Conservation (phyloP, 2,329 filamentous ascomycete genomes). For the Arthrobotrys sinensis region DNA sequence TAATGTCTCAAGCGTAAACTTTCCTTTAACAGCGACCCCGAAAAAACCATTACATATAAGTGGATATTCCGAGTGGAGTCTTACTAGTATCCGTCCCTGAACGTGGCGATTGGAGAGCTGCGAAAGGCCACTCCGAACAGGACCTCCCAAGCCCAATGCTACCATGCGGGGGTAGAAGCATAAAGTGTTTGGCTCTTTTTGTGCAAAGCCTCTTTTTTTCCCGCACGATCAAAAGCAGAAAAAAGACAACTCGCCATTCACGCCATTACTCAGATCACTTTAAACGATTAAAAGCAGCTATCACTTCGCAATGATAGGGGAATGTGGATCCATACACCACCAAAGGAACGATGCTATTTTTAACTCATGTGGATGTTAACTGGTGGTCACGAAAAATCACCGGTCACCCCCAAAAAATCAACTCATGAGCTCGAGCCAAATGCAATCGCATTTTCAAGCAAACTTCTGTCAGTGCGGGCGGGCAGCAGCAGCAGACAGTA, state of each 20-base stretch:
- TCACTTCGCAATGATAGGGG: constrained; percentile 39
- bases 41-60: constrained; percentile 27
- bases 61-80: constrained; percentile 38
- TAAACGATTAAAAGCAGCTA: constrained; percentile 20
- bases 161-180: constrained; percentile 38
- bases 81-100: constrained; percentile 50
- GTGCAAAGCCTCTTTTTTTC: constrained; percentile 39
- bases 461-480: constrained; percentile 32
- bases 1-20: constrained; percentile 40
- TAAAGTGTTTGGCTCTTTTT: constrained; percentile 22
- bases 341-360: constrained; percentile 42
- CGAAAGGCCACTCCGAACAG: constrained; percentile 32
- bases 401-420: constrained; percentile 26
- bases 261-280: constrained; percentile 23
- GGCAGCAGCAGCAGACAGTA: constrained; percentile 14
- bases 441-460: constrained; percentile 19
- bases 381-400: constrained; percentile 35
- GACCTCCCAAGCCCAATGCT: constrained; percentile 31
- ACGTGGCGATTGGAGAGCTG: constrained; percentile 45
- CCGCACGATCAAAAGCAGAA: constrained; percentile 38
- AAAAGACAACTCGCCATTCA: constrained; percentile 28
- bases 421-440: constrained; percentile 27
- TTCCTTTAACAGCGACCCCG: constrained; percentile 34
- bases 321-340: constrained; percentile 44
- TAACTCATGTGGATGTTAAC: constrained; percentile 40